Evolutionary conservation across 73 alveolate genomes (phyloP), one percentile per base, ranked within the genome.

Genomic region (Paramecium tetraurelia): DNA sequence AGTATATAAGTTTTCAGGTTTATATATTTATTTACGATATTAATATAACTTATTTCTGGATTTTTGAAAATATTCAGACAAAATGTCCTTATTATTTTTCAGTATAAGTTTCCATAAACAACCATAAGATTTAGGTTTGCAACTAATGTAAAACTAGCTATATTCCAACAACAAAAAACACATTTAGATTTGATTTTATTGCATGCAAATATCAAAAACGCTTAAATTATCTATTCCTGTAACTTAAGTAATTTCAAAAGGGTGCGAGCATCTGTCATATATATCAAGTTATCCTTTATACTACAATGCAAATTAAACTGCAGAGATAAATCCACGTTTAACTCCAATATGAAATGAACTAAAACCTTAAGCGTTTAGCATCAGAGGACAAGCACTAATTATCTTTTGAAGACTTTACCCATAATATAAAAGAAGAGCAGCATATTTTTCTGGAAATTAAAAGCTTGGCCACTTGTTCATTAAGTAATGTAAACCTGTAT

Each of bases 321-420:
- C 84, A 16, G 46, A 31, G 29, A 63, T 63, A 63, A 31, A 63
- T 63, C 84, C 84, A 14, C 46, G 20, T 63, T 63, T 63, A 27
- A 63, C 84, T 31, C 84, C 41, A 63, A 63, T 63, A 63, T 63
- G 84, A 12, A 63, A 63, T 27, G 84, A 50, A 63, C 84, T 63
- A 27, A 11, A 63, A 11, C 84, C 84, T 63, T 63, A 63, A 11
- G 27, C 11, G 12, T 63, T 63, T 63, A 63, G 12, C 44, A 63
- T 63, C 5, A 63, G 14, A 31, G 84, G 48, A 63, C 84, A 63
- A 63, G 84, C 84, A 21, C 84, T 63, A 63, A 63, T 31, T 0
- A 48, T 63, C 2, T 1, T 27, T 9, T 63, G 5, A 27, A 18
- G 4, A 22, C 4, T 27, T 12, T 63, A 63, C 84, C 84, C 84